Evolutionary conservation across 2,329 filamentous ascomycete species (phyloP).

Genomic region (Aspergillus udagawae): DNA sequence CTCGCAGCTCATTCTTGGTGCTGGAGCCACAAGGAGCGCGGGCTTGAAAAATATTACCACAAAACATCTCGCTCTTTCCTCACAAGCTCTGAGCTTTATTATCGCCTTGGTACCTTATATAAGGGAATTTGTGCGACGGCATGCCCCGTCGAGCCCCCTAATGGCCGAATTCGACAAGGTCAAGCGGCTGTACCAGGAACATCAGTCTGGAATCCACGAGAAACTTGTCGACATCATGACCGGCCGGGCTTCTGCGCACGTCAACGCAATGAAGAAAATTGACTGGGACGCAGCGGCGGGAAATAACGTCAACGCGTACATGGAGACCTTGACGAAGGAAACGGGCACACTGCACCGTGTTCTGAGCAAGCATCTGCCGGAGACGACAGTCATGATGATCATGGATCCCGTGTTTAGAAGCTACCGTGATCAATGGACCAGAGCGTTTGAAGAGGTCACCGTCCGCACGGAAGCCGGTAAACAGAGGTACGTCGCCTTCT

Average conservation of each 20-base stretch:
- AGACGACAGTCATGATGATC: slow-evolving; percentile 72
- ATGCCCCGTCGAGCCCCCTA: slow-evolving; percentile 53
- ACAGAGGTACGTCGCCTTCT: slow-evolving; percentile 56
- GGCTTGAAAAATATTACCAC: slow-evolving; percentile 95
- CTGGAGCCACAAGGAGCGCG: slow-evolving; percentile 81
- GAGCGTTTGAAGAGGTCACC: slow-evolving; percentile 62
- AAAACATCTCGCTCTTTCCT: slow-evolving; percentile 87
- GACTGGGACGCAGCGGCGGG: slow-evolving; percentile 63
- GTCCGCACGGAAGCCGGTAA: slow-evolving; percentile 65
- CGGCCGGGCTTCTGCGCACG: slow-evolving; percentile 67
- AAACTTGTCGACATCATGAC: slow-evolving; percentile 93
- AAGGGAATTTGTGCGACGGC: slow-evolving; percentile 83
- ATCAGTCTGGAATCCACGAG: slow-evolving; percentile 85
- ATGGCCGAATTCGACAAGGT: slow-evolving; percentile 88
- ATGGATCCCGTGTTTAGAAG: slow-evolving; percentile 80
- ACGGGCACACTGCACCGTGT: slow-evolving; percentile 81
- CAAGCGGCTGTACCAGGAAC: slow-evolving; percentile 77
- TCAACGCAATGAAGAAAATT: slow-evolving; percentile 68
- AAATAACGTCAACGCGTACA: slow-evolving; percentile 61
- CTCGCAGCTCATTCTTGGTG: slow-evolving; percentile 93
- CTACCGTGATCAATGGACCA: slow-evolving; percentile 75
- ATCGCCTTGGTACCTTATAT: slow-evolving; percentile 84
- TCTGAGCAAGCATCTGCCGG: slow-evolving; percentile 74
- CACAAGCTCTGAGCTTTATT: slow-evolving; percentile 82
- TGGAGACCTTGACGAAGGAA: slow-evolving; percentile 84